Evolutionary conservation across 2,329 filamentous ascomycete genomes (phyloP).

Genomic region (Sordariomycetes sp.): DNA sequence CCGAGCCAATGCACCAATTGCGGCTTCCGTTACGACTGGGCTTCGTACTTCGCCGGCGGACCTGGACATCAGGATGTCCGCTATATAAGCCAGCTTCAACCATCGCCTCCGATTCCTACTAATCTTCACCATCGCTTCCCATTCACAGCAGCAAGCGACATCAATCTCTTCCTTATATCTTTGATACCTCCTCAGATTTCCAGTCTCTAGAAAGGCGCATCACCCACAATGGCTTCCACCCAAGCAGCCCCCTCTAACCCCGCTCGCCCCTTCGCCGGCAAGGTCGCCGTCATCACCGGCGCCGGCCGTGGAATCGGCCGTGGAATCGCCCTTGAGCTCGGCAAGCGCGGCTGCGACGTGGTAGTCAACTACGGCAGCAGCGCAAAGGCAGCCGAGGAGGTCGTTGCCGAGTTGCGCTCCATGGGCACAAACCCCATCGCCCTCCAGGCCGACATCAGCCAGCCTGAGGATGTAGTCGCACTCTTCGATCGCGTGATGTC

Average conservation of each 20-base stretch:
- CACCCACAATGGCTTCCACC: conserved; percentile 8
- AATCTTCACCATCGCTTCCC: neutral
- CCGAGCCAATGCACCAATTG: neutral
- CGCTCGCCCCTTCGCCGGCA: conserved; percentile 28
- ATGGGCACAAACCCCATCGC: conserved; percentile 44
- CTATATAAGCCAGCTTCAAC: conserved; percentile 1
- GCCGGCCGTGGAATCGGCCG: conserved; percentile 53
- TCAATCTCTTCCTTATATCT: neutral
- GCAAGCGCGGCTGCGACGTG: conserved; percentile 48
- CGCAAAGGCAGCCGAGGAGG: conserved; percentile 36
- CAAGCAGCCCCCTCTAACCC: conserved; percentile 10
- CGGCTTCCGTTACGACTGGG: neutral
- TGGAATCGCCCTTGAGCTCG: conserved; percentile 55
- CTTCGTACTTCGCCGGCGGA: neutral
- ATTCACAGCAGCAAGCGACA: neutral
- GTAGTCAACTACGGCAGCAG: conserved; percentile 55
- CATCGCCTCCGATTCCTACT: neutral
- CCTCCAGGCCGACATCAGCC: conserved; percentile 52
- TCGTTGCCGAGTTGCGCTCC: conserved; percentile 39
- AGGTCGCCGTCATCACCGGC: conserved; percentile 50
- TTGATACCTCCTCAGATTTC: neutral
- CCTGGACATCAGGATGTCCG: neutral
- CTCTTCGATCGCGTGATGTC: conserved; percentile 53
- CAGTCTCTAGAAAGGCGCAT: neutral
- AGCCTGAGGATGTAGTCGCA: conserved; percentile 40